Evolutionary conservation across 805 yeast genomes (phyloP).

Genomic region (Tetrapisispora namnaoensis): DNA sequence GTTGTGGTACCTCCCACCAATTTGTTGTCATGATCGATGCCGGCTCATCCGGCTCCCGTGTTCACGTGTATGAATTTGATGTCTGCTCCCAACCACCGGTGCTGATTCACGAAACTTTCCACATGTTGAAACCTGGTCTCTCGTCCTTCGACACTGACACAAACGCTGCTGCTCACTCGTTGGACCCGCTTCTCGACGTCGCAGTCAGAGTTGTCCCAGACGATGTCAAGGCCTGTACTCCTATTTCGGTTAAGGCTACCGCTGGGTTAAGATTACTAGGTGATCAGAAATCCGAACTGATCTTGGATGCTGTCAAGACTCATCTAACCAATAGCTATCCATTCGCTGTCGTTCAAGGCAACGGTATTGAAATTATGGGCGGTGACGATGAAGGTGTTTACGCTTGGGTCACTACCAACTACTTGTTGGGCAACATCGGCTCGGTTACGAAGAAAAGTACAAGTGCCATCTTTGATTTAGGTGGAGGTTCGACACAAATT

Average conservation of each 20-base stretch:
- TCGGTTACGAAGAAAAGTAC: conserved; percentile 61
- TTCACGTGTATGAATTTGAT: conserved; percentile 88
- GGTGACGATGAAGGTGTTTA: conserved; percentile 97
- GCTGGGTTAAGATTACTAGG: conserved; percentile 93
- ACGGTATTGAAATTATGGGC: conserved; percentile 83
- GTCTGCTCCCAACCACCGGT: conserved; percentile 79
- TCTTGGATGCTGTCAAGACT: conserved; percentile 63
- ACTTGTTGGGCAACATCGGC: conserved; percentile 88
- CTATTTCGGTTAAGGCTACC: conserved; percentile 95
- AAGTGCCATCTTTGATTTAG: conserved; percentile 94
- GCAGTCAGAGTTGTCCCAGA: conserved; percentile 79
- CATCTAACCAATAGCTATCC: conserved; percentile 79
- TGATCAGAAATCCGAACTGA: conserved; percentile 56
- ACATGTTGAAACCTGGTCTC: conserved; percentile 89
- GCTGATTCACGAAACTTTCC: conserved; percentile 68
- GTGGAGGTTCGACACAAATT: conserved; percentile 98
- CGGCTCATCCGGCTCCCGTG: conserved; percentile 95
- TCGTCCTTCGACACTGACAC: conserved; percentile 78
- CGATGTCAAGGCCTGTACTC: conserved; percentile 68
- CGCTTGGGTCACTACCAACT: conserved; percentile 98
- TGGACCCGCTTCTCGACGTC: conserved; percentile 67
- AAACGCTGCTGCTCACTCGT: conserved; percentile 81
- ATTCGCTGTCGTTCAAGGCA: conserved; percentile 75
- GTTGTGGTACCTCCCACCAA: conserved; percentile 40
- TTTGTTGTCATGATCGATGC: conserved; percentile 95